Base-by-base conservation (phyloP, 2,329 filamentous ascomycete species). In the Talaromyces sp. region DNA sequence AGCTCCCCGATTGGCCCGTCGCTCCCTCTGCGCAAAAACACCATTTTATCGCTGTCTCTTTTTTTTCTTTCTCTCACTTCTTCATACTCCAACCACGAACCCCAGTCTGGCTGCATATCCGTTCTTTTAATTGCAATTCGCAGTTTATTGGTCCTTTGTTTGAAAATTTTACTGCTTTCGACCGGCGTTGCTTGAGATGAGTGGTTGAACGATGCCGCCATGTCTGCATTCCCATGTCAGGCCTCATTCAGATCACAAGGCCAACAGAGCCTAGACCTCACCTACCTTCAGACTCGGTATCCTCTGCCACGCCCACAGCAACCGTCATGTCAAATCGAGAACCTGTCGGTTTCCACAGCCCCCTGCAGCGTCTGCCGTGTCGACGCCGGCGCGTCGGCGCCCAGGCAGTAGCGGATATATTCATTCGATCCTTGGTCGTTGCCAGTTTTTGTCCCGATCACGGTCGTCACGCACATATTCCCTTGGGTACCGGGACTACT, bases 171-270 rank as follows among this genome's bases (percentile, higher is more conserved):
- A 12, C 30, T 55, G 27, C 28, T 33, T 57, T 28, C 40, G 31
- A 40, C 23, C 52, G n/a, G 61, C n/a, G 36, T 36, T 53, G 33
- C 5, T 51, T 67, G 71, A 73, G 64, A 74, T 73, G 71, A 69
- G 70, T 65, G 68, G 70, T 65, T 74, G 67, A 72, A 63, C 64
- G 66, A 75, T 77, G 76, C 77, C 83, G 86, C 79, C 68, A 88
- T 88, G 86, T 81, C 76, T 79, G 78, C 74, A 78, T 72, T 82
- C 83, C 83, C 84, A 88, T 89, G 86, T 85, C 83, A 83, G 78
- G 82, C 78, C 74, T 83, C 78, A 80, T 80, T 77, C 78, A 78
- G 76, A 79, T 82, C 75, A 78, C 82, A 73, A 79, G 81, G 80
- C 79, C 77, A 70, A 72, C 75, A 68, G 73, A 76, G 74, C 76